These are phyloP conservation scores for Aspergillus transmontanensis DNA, from an alignment of 2,329 filamentous ascomycete genomes.

Conservation along the genomic window DNA sequence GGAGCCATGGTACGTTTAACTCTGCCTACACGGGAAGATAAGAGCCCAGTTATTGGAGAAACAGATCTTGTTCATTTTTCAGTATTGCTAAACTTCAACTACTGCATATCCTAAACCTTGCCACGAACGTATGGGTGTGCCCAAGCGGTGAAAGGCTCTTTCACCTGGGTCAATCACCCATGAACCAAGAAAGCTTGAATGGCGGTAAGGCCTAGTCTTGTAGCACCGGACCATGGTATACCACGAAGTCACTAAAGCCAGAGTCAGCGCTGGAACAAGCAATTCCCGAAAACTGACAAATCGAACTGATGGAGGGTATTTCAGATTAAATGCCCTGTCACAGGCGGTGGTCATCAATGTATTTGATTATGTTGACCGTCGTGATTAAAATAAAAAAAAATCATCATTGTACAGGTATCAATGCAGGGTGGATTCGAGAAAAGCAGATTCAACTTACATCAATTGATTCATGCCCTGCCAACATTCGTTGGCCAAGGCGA, in stretches of 20 bases:
- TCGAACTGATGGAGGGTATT: conserved; percentile 12
- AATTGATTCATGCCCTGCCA: neutral
- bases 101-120: neutral
- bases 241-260: conserved; percentile 6
- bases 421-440: conserved; percentile 12
- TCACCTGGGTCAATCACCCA: neutral
- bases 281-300: conserved; percentile 1
- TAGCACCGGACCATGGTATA: neutral
- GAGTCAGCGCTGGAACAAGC: conserved; percentile 18
- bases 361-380: conserved; percentile 78
- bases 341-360: conserved; percentile 77
- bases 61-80: neutral
- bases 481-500: neutral
- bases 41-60: neutral
- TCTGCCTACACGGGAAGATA: neutral
- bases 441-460: conserved; percentile 16
- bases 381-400: conserved; percentile 67
- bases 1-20: neutral
- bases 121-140: neutral
- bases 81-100: neutral
- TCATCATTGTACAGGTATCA: conserved; percentile 62
- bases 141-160: neutral
- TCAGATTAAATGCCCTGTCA: conserved; percentile 65
- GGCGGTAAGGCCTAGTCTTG: neutral
- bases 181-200: neutral